phyloP scores from a whole-genome alignment of 257 asterid genomes.

The Solanum piurae region DNA sequence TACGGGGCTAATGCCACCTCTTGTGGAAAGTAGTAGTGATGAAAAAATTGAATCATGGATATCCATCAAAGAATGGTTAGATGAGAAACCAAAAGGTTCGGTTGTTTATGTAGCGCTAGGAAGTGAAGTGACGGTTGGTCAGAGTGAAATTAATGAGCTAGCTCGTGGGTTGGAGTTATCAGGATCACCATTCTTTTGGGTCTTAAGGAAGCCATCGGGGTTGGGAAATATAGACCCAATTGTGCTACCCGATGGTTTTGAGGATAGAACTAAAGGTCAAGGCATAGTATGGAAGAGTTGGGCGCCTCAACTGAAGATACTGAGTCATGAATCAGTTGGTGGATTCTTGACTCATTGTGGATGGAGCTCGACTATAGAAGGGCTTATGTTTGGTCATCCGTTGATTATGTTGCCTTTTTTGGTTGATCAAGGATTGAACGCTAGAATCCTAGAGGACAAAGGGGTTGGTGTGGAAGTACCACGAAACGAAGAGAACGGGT shows the following conservation, averaged over 20 bases:
- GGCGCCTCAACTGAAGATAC: constrained; percentile 37
- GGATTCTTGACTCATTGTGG: constrained; percentile 46
- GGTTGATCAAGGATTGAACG: constrained; percentile 9
- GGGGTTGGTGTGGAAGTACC: constrained; percentile 5
- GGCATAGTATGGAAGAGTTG: constrained; percentile 43
- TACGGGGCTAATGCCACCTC: constrained; percentile 23
- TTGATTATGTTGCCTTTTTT: constrained; percentile 23
- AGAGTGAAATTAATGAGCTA: constrained; percentile 16
- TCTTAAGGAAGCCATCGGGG: constrained; percentile 10
- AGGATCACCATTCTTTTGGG: constrained; percentile 32
- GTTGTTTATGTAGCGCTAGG: constrained; percentile 34
- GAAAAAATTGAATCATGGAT: constrained; percentile 12
- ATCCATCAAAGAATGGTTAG: constrained; percentile 19
- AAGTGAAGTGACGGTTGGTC: constrained; percentile 26
- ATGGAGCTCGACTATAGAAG: constrained; percentile 37
- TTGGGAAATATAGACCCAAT: not conserved
- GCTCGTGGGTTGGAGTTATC: constrained; percentile 42
- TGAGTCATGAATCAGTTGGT: constrained; percentile 37
- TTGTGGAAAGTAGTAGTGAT: not conserved
- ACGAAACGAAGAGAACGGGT: constrained; percentile 19
- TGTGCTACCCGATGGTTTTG: constrained; percentile 20
- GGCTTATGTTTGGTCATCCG: constrained; percentile 16
- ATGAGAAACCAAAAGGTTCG: not conserved
- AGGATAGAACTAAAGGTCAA: constrained; percentile 19
- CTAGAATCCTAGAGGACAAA: not conserved